These are phyloP conservation scores for Pythium chondricola DNA, from an alignment of 352 stramenopile genomes.

Conservation along the genomic window DNA sequence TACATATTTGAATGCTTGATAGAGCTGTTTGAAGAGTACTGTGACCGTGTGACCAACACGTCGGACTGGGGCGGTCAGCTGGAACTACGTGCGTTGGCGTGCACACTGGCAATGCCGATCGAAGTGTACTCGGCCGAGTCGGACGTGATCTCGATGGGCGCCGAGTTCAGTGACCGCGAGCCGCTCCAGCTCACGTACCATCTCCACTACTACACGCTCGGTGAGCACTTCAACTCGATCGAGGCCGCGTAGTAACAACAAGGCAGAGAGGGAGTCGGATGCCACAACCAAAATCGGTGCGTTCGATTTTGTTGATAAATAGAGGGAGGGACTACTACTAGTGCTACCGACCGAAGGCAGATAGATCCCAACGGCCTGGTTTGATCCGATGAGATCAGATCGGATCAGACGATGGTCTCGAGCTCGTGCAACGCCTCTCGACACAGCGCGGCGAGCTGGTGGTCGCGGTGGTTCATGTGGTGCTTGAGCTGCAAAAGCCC, in stretches of 20 bases:
- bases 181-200: conserved; percentile 93
- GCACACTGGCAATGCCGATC: conserved; percentile 84
- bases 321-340: no score
- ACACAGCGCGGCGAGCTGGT: conserved; percentile 53
- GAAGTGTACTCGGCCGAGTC: conserved; percentile 89
- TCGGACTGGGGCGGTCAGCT: conserved; percentile 97
- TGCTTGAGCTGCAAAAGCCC: conserved; percentile 31
- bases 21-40: conserved; percentile 90
- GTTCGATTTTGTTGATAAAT: conserved; percentile 25
- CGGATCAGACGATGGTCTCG: conserved; percentile 16
- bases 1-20: neutral
- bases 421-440: conserved; percentile 33
- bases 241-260: conserved; percentile 5
- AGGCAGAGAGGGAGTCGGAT: neutral
- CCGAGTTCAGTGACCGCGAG: conserved; percentile 58
- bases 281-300: conserved; percentile 10
- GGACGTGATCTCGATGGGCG: conserved; percentile 87
- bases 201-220: conserved; percentile 97
- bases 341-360: neutral
- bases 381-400: no score
- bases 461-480: conserved; percentile 54
- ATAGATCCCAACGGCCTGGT: neutral
- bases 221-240: conserved; percentile 99
- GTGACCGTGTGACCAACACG: conserved; percentile 82
- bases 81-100: conserved; percentile 91